Percentiles rank a stretch among this genome's conserved stretches.
These are phyloP conservation scores for Letharia columbiana DNA, from an alignment of 495 filamentous ascomycete species.

Conservation along the genomic window DNA sequence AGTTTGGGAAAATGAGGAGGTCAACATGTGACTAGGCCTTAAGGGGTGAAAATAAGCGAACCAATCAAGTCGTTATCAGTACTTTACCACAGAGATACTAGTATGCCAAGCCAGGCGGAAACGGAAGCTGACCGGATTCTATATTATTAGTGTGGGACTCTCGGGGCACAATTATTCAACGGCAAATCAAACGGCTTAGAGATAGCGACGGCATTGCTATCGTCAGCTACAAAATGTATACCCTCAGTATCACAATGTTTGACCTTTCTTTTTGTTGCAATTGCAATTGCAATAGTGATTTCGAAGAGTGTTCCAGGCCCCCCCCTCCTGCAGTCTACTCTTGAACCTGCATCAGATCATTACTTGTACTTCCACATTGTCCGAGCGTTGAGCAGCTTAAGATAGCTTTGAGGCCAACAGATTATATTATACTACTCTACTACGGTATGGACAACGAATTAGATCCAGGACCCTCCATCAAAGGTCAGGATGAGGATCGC, in stretches of 20 bases:
- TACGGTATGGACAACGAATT: not conserved
- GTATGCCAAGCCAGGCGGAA: no score
- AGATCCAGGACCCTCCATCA: conserved; percentile 8
- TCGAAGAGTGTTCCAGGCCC: no score
- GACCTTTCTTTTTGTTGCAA: not conserved
- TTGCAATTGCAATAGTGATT: not conserved
- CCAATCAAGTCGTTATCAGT: conserved; percentile 14
- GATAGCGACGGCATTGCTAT: conserved; percentile 1
- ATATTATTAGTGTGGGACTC: not conserved
- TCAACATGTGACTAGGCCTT: conserved; percentile 4
- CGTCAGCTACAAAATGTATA: not conserved
- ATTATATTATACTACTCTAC: not conserved
- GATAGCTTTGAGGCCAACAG: not conserved
- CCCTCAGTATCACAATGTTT: not conserved
- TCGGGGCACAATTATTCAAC: no score
- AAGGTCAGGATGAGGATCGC: conserved; percentile 39
- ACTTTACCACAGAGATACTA: no score
- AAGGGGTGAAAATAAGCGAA: not conserved
- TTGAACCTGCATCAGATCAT: not conserved
- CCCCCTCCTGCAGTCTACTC: not conserved
- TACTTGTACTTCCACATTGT: not conserved
- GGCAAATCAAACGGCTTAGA: not conserved
- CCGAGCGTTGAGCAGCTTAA: not conserved
- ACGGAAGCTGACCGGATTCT: not conserved
- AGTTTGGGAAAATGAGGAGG: not conserved